phyloP scores from a whole-genome alignment of 495 filamentous ascomycete genomes.

The Neurospora sp. region DNA sequence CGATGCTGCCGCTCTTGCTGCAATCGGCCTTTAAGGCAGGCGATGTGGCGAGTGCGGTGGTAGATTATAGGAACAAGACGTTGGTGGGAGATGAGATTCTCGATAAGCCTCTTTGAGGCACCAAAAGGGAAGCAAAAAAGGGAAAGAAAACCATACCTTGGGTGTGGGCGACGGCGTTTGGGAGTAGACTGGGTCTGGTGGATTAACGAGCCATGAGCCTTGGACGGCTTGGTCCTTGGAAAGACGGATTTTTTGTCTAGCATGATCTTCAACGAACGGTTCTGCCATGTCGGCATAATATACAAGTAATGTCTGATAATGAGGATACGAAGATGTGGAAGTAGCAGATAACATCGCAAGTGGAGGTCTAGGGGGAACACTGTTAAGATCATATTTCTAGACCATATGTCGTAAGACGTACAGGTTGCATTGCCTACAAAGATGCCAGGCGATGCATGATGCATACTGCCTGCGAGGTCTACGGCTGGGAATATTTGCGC shows the following conservation, averaged over 20 bases:
- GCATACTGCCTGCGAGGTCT: background rate
- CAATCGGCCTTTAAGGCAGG: constrained; percentile 8
- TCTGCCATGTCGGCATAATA: background rate
- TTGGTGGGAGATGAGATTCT: constrained; percentile 13
- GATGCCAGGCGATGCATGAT: background rate
- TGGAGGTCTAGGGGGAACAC: background rate
- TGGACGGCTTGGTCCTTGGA: background rate
- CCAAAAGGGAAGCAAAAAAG: background rate
- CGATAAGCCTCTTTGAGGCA: background rate
- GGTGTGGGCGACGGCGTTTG: background rate
- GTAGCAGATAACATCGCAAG: background rate
- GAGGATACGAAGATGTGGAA: background rate
- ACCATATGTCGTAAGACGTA: background rate
- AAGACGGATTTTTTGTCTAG: background rate
- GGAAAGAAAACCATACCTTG: background rate
- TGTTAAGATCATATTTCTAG: background rate
- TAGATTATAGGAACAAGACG: constrained; percentile 10
- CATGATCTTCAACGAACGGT: background rate
- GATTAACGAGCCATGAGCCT: background rate
- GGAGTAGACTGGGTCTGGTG: background rate
- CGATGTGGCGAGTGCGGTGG: constrained; percentile 1
- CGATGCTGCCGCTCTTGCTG: constrained; percentile 13
- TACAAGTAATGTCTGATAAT: background rate
- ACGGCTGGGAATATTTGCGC: background rate
- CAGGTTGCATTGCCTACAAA: background rate